Conservation (phyloP, 345 rosid species). For the Kandelia obovata region DNA sequence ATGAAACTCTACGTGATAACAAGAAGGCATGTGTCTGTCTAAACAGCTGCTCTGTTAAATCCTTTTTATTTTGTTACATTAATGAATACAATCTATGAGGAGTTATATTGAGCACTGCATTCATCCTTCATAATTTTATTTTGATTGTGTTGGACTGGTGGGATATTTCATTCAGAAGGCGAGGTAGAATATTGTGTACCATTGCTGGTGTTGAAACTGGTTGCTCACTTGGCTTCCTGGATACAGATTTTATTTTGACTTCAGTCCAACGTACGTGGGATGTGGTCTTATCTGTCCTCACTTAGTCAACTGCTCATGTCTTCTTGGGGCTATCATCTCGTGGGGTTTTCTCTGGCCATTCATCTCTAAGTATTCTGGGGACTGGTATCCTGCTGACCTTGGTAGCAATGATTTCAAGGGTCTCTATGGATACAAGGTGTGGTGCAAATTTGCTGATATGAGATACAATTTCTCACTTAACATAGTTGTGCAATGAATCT, state of each 20-base stretch:
- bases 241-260: constrained; percentile 85
- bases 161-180: neutral
- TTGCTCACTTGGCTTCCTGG: constrained; percentile 10
- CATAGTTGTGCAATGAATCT: too few relatives aligned
- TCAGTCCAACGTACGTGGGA: constrained; percentile 93
- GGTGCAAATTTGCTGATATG: neutral
- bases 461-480: neutral
- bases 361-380: constrained; percentile 66
- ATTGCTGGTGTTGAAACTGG: neutral
- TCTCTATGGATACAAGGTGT: constrained; percentile 88
- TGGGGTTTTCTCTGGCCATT: constrained; percentile 95
- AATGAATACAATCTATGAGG: neutral
- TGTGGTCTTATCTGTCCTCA: constrained; percentile 97
- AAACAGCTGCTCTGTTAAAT: neutral
- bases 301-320: constrained; percentile 83
- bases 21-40: neutral
- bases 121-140: neutral
- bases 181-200: neutral
- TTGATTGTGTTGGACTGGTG: neutral
- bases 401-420: constrained; percentile 83
- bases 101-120: neutral
- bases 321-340: constrained; percentile 82
- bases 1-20: too few relatives aligned
- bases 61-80: neutral
- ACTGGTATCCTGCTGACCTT: constrained; percentile 86